A percentile compares a stretch with the other conserved stretches of the same genome.
Conservation (phyloP, 1,139 yeast genomes). For the Candida pseudoviswanathii region DNA sequence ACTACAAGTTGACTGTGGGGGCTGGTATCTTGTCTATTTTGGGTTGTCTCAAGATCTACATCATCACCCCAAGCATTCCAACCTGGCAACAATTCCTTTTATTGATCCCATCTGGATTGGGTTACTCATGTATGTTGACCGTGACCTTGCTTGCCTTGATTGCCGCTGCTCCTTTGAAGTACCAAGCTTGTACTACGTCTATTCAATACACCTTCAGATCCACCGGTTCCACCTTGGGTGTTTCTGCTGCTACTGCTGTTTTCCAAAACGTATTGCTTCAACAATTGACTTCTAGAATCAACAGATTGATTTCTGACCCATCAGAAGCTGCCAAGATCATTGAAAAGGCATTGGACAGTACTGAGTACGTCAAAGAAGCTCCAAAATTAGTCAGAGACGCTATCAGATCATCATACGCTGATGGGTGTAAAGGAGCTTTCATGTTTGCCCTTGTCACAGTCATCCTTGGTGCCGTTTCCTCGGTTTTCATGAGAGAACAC, state of each 20-base stretch:
- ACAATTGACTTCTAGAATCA: conserved; percentile 22
- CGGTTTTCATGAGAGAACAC: conserved; percentile 47
- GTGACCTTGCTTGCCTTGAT: conserved; percentile 68
- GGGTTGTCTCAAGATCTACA: conserved; percentile 46
- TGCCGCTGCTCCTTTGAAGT: conserved; percentile 60
- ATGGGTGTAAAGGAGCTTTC: conserved; percentile 57
- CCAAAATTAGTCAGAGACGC: conserved; percentile 51
- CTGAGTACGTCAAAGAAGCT: conserved; percentile 54
- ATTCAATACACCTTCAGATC: conserved; percentile 77
- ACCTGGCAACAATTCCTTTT: conserved; percentile 34
- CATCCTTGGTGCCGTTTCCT: conserved; percentile 38
- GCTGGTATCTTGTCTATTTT: conserved; percentile 47
- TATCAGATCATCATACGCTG: conserved; percentile 49
- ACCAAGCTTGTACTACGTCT: conserved; percentile 74
- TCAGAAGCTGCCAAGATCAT: conserved; percentile 46
- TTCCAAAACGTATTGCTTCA: conserved; percentile 45
- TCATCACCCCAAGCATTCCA: conserved; percentile 46
- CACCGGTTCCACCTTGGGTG: conserved; percentile 74
- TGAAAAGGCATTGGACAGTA: conserved; percentile 52
- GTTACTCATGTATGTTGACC: conserved; percentile 63
- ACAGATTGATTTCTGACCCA: conserved; percentile 28
- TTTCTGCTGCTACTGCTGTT: conserved; percentile 66
- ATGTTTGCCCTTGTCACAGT: conserved; percentile 43
- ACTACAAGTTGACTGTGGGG: conserved; percentile 50
- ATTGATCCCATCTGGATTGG: conserved; percentile 54